phyloP scores from a whole-genome alignment of 2,329 filamentous ascomycete species.

The Clarireedia monteithiana region DNA sequence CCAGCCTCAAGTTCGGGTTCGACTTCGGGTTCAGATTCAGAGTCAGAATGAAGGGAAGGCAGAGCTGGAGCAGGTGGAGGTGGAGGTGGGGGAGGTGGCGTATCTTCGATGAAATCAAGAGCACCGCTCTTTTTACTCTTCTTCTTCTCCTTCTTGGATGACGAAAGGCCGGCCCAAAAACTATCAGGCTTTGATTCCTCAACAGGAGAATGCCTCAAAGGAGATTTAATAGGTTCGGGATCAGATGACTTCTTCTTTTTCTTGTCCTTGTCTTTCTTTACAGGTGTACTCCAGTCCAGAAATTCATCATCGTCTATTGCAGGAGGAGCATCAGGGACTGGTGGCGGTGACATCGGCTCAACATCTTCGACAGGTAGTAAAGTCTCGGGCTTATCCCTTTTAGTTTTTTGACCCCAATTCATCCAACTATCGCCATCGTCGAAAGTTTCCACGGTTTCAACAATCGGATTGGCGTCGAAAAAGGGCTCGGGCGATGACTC shows the following conservation, averaged over 20 bases:
- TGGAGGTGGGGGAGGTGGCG: conserved; percentile 6
- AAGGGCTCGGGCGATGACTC: conserved; percentile 15
- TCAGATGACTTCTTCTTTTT: conserved; percentile 44
- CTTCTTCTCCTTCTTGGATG: conserved; percentile 19
- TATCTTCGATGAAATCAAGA: conserved; percentile 28
- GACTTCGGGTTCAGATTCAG: background rate
- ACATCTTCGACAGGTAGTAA: conserved; percentile 28
- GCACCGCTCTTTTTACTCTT: conserved; percentile 32
- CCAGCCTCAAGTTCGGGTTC: conserved; percentile 20
- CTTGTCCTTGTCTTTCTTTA: conserved; percentile 38
- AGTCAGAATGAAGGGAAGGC: background rate
- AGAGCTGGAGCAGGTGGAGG: background rate
- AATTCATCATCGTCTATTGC: conserved; percentile 27
- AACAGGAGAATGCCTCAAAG: conserved; percentile 33
- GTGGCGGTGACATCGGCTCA: conserved; percentile 29
- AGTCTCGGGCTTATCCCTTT: conserved; percentile 23
- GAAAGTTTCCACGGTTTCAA: conserved; percentile 20
- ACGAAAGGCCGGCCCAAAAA: conserved; percentile 19
- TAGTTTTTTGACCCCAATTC: conserved; percentile 23
- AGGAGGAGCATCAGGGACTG: conserved; percentile 27
- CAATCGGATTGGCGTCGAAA: conserved; percentile 14
- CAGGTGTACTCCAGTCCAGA: conserved; percentile 22
- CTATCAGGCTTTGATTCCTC: conserved; percentile 40
- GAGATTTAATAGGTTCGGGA: conserved; percentile 34
- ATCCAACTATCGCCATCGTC: conserved; percentile 24